Conservation (phyloP, 495 filamentous ascomycete species). For the Lophiotrema nucula region DNA sequence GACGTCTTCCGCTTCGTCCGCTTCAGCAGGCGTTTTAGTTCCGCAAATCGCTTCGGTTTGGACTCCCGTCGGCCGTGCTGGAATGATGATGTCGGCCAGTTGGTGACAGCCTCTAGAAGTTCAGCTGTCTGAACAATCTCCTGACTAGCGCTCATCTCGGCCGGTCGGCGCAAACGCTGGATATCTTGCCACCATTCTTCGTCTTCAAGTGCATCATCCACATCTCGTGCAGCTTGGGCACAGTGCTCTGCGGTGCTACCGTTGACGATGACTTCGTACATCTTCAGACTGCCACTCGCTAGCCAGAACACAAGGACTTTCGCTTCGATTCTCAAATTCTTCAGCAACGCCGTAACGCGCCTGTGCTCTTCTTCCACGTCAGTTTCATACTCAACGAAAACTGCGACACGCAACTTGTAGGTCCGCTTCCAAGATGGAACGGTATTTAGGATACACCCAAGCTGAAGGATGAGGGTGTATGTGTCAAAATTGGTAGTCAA, state of each 20-base stretch:
- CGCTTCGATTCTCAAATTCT: slow-evolving; percentile 79
- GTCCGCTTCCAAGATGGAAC: slow-evolving; percentile 79
- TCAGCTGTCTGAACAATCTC: slow-evolving; percentile 34
- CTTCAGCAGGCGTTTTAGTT: slow-evolving; percentile 51
- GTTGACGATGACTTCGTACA: slow-evolving; percentile 78
- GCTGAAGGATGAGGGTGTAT: slow-evolving; percentile 82
- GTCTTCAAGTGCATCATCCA: slow-evolving; percentile 60
- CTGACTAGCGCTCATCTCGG: slow-evolving; percentile 37
- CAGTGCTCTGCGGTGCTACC: slow-evolving; percentile 48
- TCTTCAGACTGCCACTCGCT: slow-evolving; percentile 66
- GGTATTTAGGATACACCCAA: slow-evolving; percentile 80
- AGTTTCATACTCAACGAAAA: slow-evolving; percentile 86
- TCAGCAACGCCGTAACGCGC: slow-evolving; percentile 70
- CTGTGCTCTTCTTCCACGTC: slow-evolving; percentile 77
- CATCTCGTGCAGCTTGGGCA: slow-evolving; percentile 48
- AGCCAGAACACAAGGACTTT: slow-evolving; percentile 80
- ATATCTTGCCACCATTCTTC: slow-evolving; percentile 85
- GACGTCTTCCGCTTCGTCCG: slow-evolving; percentile 58
- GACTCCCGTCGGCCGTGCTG: slow-evolving; percentile 51
- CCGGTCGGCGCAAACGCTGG: slow-evolving; percentile 52
- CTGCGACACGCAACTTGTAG: slow-evolving; percentile 71
- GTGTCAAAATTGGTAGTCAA: slow-evolving; percentile 90
- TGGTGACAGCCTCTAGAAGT: slow-evolving; percentile 39
- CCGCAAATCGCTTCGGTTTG: slow-evolving; percentile 46
- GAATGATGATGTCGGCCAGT: slow-evolving; percentile 57